These are phyloP conservation scores for Xylaria polymorpha DNA, from an alignment of 2,329 filamentous ascomycete species.

Conservation along the genomic window DNA sequence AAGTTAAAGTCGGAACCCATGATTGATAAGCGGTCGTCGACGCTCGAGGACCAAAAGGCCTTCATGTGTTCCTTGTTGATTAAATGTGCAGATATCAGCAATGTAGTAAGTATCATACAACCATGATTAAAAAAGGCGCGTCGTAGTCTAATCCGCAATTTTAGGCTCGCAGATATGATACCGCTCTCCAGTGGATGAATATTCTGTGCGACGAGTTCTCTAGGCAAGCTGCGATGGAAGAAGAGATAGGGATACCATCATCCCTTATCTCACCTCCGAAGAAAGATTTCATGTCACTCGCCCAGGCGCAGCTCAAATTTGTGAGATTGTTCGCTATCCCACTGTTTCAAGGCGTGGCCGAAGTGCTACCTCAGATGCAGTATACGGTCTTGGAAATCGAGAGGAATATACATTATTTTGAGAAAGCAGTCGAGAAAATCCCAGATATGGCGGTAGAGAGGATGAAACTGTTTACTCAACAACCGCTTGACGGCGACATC, in stretches of 20 bases:
- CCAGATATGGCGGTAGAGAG: conserved; percentile 58
- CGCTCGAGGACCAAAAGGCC: conserved; percentile 79
- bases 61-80: conserved; percentile 91
- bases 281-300: conserved; percentile 84
- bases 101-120: conserved; percentile 77
- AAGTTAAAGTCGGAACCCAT: conserved; percentile 76
- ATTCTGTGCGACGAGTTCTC: conserved; percentile 97
- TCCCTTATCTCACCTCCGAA: conserved; percentile 87
- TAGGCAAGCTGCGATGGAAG: conserved; percentile 91
- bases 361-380: conserved; percentile 84
- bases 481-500: conserved; percentile 54
- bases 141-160: conserved; percentile 41
- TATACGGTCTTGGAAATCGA: conserved; percentile 88
- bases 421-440: conserved; percentile 74
- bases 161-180: conserved; percentile 84
- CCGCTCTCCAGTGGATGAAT: conserved; percentile 88
- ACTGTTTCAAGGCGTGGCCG: conserved; percentile 87
- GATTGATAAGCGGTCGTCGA: conserved; percentile 80
- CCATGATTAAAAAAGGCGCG: neutral
- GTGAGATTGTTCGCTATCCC: conserved; percentile 97
- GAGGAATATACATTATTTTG: conserved; percentile 80
- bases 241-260: conserved; percentile 85
- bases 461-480: conserved; percentile 54
- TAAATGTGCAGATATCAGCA: conserved; percentile 98
- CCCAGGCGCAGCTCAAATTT: conserved; percentile 90